Evolutionary conservation across 2,329 filamentous ascomycete species (phyloP).

Genomic region (Sarocladium kiliense): DNA sequence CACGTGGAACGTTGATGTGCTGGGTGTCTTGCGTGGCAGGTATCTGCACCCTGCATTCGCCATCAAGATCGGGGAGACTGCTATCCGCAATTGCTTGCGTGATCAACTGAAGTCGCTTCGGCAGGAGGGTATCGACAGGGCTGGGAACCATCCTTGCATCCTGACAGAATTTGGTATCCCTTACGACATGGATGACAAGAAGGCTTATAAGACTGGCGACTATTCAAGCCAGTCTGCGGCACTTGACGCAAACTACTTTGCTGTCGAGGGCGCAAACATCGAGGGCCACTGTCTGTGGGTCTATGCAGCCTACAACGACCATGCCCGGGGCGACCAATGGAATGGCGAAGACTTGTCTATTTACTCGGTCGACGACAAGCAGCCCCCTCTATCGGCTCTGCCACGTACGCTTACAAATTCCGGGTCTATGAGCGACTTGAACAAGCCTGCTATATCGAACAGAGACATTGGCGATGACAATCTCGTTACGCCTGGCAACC

Average conservation of each 20-base stretch:
- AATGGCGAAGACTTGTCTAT: constrained; percentile 97
- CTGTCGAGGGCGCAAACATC: constrained; percentile 74
- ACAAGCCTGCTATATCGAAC: constrained; percentile 16
- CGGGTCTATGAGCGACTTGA: constrained; percentile 40
- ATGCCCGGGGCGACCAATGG: constrained; percentile 89
- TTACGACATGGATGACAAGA: constrained; percentile 96
- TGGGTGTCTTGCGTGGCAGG: constrained; percentile 82
- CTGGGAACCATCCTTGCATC: constrained; percentile 82
- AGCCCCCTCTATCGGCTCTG: constrained; percentile 46
- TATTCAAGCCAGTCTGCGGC: constrained; percentile 89
- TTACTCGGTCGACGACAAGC: constrained; percentile 75
- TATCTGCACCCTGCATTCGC: constrained; percentile 88
- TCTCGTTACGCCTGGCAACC: constrained; percentile 67
- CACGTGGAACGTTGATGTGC: constrained; percentile 92
- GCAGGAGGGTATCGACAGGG: constrained; percentile 81
- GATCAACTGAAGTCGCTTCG: constrained; percentile 81
- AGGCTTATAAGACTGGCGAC: constrained; percentile 92
- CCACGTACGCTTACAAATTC: constrained; percentile 35
- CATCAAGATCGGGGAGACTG: constrained; percentile 86
- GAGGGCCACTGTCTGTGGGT: constrained; percentile 90
- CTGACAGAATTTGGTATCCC: constrained; percentile 96
- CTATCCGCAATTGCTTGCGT: constrained; percentile 87
- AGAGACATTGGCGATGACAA: constrained; percentile 43
- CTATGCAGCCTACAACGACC: constrained; percentile 78
- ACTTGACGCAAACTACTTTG: constrained; percentile 95